Evolutionary conservation across 768 basidiomycete genomes (phyloP), one percentile per base, ranked within the genome.

Genomic region (Leccinum rimulosum): DNA sequence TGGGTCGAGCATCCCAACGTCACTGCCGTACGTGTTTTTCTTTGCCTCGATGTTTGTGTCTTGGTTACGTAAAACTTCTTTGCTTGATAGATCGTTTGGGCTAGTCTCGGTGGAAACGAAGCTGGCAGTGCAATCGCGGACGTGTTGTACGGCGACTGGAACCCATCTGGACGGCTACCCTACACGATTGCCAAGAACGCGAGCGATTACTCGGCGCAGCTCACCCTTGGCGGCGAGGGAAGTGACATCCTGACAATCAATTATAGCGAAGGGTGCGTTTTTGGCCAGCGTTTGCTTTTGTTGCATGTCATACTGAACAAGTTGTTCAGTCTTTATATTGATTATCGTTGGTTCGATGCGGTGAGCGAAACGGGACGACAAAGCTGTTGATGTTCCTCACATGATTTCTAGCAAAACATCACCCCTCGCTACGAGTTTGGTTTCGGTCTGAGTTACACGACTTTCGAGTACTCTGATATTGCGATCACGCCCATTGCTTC

Each of bases 401-500:
- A 62, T 22, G 43, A 27, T 54, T 31, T 28, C 35, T 36, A 88
- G 82, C 76, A 83, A 72, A 82, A 86, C 61, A 91, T 93, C 62
- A 79, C 79, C 0, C 92, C 92, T 3, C 88, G 89, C 45, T 93
- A 85, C 66, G 91, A 92, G 68, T 98, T 98, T 70, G 95, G 95
- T 5, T 95, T 86, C 69, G 95, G 95, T 0, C 71, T 95, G 67
- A 89, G 86, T 57, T 98, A 97, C 76, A 89, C 95, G 38, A 81
- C 74, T 2, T 98, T 95, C 72, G 73, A 81, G 33, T 95, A 93
- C 70, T 83, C 79, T 47, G 75, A 80, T 31, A 75, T 95, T 10
- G 63, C 76, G 3, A 73, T 91, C 38, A 69, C 68, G 15, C 75
- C 77, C 56, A 70, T 88, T 4, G 55, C 67, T 9, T 57, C 63